A percentile compares a stretch with the other conserved stretches of the same genome.
phyloP scores from a whole-genome alignment of 257 asterid species.

The Vinca minor region DNA sequence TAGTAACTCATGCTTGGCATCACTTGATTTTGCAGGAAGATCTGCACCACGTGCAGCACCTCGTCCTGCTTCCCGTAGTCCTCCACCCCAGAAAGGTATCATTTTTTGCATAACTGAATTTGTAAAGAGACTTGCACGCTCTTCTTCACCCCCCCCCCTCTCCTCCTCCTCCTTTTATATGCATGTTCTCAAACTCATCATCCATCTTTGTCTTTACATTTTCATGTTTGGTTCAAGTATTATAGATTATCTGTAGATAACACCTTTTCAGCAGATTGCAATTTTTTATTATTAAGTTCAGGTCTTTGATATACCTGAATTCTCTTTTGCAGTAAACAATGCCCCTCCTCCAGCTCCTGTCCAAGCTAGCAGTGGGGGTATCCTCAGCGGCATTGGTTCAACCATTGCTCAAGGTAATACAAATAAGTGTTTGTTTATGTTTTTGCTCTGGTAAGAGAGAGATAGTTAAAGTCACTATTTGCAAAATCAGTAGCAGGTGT shows the following conservation, averaged over 20 bases:
- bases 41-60: conserved; percentile 73
- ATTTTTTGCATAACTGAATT: background rate
- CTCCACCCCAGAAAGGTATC: conserved; percentile 53
- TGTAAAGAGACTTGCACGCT: too few relatives aligned
- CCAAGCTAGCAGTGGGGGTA: conserved; percentile 57
- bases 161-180: background rate
- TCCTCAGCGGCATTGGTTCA: conserved; percentile 53
- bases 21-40: conserved; percentile 48
- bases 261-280: too few relatives aligned
- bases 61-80: conserved; percentile 50
- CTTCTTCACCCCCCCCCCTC: too few relatives aligned
- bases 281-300: background rate
- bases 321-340: conserved; percentile 31
- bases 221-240: background rate
- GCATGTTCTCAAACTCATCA: background rate
- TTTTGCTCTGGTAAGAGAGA: too few relatives aligned
- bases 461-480: background rate
- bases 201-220: too few relatives aligned
- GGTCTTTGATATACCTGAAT: background rate
- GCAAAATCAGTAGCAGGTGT: background rate
- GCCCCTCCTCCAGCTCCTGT: conserved; percentile 78
- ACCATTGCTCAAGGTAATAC: conserved; percentile 68
- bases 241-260: background rate
- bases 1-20: background rate
- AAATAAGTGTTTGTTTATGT: background rate